Evolutionary conservation across 208 protist genomes (phyloP), one percentile per base, ranked within the genome.

Genomic region (Crithidia bombi): DNA sequence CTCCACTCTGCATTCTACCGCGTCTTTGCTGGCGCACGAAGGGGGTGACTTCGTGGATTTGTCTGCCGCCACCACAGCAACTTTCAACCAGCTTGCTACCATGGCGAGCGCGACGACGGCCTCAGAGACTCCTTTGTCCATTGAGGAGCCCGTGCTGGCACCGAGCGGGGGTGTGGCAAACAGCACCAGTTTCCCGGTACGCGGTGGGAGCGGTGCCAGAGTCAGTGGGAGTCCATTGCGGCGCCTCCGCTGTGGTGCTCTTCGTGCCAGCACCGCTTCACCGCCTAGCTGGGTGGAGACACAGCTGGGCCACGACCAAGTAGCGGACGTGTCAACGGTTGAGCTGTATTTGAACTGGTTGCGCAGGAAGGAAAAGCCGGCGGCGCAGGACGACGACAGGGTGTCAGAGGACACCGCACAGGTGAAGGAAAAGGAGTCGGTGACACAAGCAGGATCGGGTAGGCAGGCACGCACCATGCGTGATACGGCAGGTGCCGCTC

Each of bases 301-400:
- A 19, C 62, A 57, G 28, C 52, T 54, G 23, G 36, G 26, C 35
- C 17, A 41, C 36, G 26, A 46, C 54, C 33, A 43, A 51, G 25
- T 26, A 19, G 32, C 38, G 26, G 36, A 49, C n/a, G 54, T 51
- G 15, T 68, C 62, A 17, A 65, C 69, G 2, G 52, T 43, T 43
- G 62, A 69, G 46, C 38, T 75, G 62, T 75, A 75, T 54, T 28
- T 75, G 41, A 47, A 43, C 44, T 75, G 69, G 69, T 38, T 75
- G 46, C 61, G 61, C 33, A 35, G 61, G 11, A 66, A 56, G 35
- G 30, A 66, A 32, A 35, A 66, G 10, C 6, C 33, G 41, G 61
- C 46, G 33, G 33, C 39, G 46, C 33, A 23, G 47, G 47, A 21
- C 1, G 46, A 25, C 1, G 17, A 23, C 14, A 9, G 2, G 9